Conservation (phyloP, 148 eudicot species). For the Fagopyrum tataricum region DNA sequence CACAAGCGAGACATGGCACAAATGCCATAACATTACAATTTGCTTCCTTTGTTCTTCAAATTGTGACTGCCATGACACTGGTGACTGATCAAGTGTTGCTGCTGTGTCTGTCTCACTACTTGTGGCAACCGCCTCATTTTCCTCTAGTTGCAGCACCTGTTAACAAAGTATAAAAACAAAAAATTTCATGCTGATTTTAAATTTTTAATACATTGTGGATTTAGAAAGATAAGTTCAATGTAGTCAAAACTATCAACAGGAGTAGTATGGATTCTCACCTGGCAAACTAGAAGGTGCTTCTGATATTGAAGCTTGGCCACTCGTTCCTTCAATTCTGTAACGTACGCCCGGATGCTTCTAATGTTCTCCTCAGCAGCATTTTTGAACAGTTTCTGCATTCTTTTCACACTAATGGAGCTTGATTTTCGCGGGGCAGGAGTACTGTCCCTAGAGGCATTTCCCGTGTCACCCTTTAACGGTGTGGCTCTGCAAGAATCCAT, state of each 20-base stretch:
- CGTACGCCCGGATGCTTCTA: conserved; percentile 73
- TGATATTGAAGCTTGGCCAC: conserved; percentile 98
- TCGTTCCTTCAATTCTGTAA: conserved; percentile 84
- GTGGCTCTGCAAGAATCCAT: conserved; percentile 26
- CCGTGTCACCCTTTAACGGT: conserved; percentile 29
- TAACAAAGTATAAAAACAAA: neutral
- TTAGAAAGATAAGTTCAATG: too few relatives aligned
- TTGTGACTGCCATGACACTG: conserved; percentile 50
- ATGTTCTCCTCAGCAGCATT: conserved; percentile 86
- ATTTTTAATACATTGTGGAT: neutral
- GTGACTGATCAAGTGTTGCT: conserved; percentile 40
- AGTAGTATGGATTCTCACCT: conserved; percentile 33
- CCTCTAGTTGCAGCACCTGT: conserved; percentile 87
- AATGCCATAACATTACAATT: conserved; percentile 91
- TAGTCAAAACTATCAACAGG: neutral
- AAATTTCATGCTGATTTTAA: neutral
- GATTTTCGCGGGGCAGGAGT: conserved; percentile 37
- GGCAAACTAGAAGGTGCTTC: conserved; percentile 91
- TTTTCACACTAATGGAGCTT: conserved; percentile 65
- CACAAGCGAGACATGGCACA: conserved; percentile 88
- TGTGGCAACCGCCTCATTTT: conserved; percentile 36
- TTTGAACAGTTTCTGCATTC: conserved; percentile 81
- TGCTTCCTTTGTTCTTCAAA: conserved; percentile 81
- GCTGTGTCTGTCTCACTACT: conserved; percentile 35
- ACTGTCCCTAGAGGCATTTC: conserved; percentile 40